Evolutionary conservation across 176 grass and related monocot species (phyloP).

Genomic region (Phoenix roebelenii): DNA sequence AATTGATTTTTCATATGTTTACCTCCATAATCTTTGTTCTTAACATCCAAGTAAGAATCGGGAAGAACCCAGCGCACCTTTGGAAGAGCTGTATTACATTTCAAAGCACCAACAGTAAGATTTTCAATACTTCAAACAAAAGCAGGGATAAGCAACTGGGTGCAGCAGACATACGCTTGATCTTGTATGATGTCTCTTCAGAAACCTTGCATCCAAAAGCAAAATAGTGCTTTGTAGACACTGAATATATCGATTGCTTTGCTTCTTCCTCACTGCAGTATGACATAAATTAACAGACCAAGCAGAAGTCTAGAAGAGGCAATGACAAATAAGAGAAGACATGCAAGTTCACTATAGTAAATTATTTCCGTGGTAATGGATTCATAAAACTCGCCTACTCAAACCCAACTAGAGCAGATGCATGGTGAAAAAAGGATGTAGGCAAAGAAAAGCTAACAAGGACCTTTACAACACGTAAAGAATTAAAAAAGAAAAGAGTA

Average conservation of each 20-base stretch:
- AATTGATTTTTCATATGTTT: background rate
- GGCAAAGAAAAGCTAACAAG: no score
- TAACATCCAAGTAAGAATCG: slow-evolving; percentile 81
- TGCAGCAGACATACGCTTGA: slow-evolving; percentile 43
- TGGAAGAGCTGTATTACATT: slow-evolving; percentile 32
- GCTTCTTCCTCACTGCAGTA: slow-evolving; percentile 71
- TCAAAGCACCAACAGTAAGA: no score
- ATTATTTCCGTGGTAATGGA: no score
- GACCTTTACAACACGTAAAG: no score
- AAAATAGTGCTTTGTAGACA: slow-evolving; percentile 84
- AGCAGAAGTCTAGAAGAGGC: background rate
- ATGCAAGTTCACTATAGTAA: no score
- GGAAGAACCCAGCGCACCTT: slow-evolving; percentile 87
- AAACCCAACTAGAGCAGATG: no score
- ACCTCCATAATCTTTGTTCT: slow-evolving; percentile 93
- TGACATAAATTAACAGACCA: background rate
- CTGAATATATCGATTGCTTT: slow-evolving; percentile 75
- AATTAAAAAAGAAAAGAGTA: no score
- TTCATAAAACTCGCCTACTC: no score
- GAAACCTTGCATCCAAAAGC: slow-evolving; percentile 80
- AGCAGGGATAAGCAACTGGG: slow-evolving; percentile 3
- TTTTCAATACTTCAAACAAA: background rate
- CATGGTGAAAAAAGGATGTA: no score
- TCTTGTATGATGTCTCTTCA: slow-evolving; percentile 72
- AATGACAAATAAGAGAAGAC: no score